Base-by-base conservation (phyloP, 2,329 filamentous ascomycete genomes). In the Neoarthrinium moseri region DNA sequence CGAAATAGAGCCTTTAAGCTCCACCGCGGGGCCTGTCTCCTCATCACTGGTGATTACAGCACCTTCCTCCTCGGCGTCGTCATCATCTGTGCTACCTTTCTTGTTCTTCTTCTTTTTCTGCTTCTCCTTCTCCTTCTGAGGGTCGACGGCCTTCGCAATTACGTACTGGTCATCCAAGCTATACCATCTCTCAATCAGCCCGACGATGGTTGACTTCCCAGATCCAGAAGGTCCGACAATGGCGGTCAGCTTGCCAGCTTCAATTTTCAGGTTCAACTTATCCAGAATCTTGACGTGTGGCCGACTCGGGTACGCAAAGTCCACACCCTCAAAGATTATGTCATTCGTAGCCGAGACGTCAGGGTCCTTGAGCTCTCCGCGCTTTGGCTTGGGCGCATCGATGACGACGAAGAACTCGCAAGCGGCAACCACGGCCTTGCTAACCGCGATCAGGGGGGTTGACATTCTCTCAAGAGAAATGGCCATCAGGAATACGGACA, bases 171-270 rank as follows among this genome's bases (percentile, higher is more conserved):
- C 70, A 27, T 75, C 68, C 1, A 86, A 69, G 2, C 81, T 78
- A 58, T 90, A 90, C 84, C 85, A 90, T 24, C 85, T 72, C 58
- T 90, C 82, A 3, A 90, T 69, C 3, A 91, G 66, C 0, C 83
- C 84, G 1, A 89, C 80, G 21, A 90, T 81, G 0, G 87, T 91
- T 41, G 82, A 87, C 62, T 91, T 91, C 1, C 87, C 87, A 4
- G 78, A 83, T 0, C 87, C 87, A 3, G 83, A 87, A 1, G 84
- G 79, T 0, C 87, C 87, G 17, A 91, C 86, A 15, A 91, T 84
- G 2, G 87, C 87, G 1, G 85, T 89, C 2, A 84, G 77, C 56
- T 87, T 86, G 17, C 84, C 83, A 6, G 78, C 73, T 48, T 78
- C 71, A 45, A 89, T 78, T 0, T 63, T 69, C 7, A 88, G 64